Evolutionary conservation across 352 stramenopile species (phyloP), one percentile per base, ranked within the genome.

Genomic region (Pythium brassicae): DNA sequence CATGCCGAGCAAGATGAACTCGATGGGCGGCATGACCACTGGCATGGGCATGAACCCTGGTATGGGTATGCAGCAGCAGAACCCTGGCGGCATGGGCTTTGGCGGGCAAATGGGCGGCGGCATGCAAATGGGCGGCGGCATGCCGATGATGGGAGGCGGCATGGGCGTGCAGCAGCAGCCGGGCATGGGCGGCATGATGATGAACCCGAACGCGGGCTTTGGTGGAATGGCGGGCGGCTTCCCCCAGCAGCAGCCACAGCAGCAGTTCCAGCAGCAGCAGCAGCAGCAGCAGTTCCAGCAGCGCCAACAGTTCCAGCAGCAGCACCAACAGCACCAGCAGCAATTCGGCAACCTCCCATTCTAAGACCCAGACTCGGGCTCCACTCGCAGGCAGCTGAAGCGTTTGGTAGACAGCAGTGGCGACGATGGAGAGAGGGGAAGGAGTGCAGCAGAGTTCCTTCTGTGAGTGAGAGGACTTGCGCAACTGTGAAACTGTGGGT

Each of bases 161-260:
- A 75, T 71, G 66, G 55, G 55, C 48, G 72, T 73, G 65, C 47
- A 29, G 59, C 66, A 76, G 45, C 72, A 69, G 59, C 65, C 65
- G 27, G 61, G 53, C 12, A 77, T 82, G 65, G 72, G 72, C n/a
- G 62, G 71, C 14, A 87, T 87, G 74, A 87, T 87, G 74, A 83
- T 83, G 80, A 82, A 82, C 57, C 74, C 79, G 27, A 63, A 69
- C 54, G 71, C 53, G 27, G 51, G 58, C 14, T 84, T 74, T 35
- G 64, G 68, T 27, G 69, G 67, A 15, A 80, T 81, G 66, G 39
- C 52, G 26, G 62, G 68, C 34, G 75, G 55, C 22, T 61, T 83
- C 68, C 71, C 76, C 26, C 69, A 80, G 50, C 71, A 80, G 42
- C 66, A 77, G 35, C 66, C 68, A 23, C 71, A 83, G 32, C 69